phyloP scores from a whole-genome alignment of 2,329 filamentous ascomycete genomes.

The Nemania abortiva region DNA sequence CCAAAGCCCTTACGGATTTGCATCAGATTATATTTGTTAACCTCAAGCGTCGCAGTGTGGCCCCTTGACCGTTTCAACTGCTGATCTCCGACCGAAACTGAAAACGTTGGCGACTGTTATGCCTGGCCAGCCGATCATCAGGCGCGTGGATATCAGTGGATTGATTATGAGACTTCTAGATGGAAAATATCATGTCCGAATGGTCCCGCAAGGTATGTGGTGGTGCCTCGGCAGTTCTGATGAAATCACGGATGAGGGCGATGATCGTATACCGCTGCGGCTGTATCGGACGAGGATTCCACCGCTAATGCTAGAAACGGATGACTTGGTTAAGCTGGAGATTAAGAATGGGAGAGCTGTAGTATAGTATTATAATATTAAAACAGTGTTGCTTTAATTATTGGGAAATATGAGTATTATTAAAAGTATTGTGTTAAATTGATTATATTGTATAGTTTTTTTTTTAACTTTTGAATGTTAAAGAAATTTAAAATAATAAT shows the following conservation, averaged over 20 bases:
- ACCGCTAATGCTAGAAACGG: conserved; percentile 23
- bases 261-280: conserved; percentile 24
- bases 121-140: conserved; percentile 23
- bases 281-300: conserved; percentile 17
- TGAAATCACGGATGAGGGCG: conserved; percentile 25
- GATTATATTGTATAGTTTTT: too few relatives aligned
- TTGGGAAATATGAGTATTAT: too few relatives aligned
- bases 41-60: too few relatives aligned
- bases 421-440: too few relatives aligned
- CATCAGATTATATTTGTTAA: too few relatives aligned
- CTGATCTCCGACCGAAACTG: conserved; percentile 18
- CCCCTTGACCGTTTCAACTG: conserved; percentile 6
- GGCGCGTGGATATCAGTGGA: conserved; percentile 24
- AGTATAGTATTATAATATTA: too few relatives aligned
- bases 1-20: too few relatives aligned
- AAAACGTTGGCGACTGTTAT: conserved; percentile 25
- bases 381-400: too few relatives aligned
- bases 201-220: conserved; percentile 30
- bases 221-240: conserved; percentile 27
- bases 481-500: too few relatives aligned
- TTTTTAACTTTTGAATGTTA: too few relatives aligned
- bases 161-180: conserved; percentile 27
- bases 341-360: conserved; percentile 24
- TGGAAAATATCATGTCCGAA: conserved; percentile 27
- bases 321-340: conserved; percentile 24